A percentile compares a stretch with the other conserved stretches of the same genome.
phyloP scores from a whole-genome alignment of 495 filamentous ascomycete species.

The Aspergillus sclerotioniger region DNA sequence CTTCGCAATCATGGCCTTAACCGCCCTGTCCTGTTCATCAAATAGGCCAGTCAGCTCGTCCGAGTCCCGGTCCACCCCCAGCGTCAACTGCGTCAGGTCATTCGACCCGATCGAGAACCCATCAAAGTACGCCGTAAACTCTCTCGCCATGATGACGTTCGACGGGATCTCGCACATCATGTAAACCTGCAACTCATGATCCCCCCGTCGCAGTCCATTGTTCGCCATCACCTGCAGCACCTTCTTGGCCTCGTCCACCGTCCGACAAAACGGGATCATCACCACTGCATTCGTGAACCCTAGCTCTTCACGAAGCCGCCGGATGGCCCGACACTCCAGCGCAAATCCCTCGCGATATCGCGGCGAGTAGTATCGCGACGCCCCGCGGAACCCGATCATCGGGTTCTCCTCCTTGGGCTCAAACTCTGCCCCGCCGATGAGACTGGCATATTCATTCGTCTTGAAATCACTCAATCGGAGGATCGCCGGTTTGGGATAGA shows the following conservation, averaged over 20 bases:
- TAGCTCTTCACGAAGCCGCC: slow-evolving; percentile 31
- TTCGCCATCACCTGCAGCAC: slow-evolving; percentile 32
- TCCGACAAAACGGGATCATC: slow-evolving; percentile 42
- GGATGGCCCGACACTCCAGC: slow-evolving; percentile 39
- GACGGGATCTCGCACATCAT: slow-evolving; percentile 42
- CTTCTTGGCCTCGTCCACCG: slow-evolving; percentile 29
- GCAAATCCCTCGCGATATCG: slow-evolving; percentile 34
- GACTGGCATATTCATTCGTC: slow-evolving; percentile 38
- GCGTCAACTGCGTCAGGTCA: slow-evolving; percentile 37
- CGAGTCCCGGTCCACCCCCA: slow-evolving; percentile 37
- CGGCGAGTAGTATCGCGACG: slow-evolving; percentile 39
- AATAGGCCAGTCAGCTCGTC: slow-evolving; percentile 32
- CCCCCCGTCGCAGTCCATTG: slow-evolving; percentile 30
- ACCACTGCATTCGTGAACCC: slow-evolving; percentile 36
- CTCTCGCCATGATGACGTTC: slow-evolving; percentile 33
- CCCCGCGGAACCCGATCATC: slow-evolving; percentile 40
- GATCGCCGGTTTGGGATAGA: slow-evolving; percentile 33
- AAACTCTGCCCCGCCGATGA: slow-evolving; percentile 36
- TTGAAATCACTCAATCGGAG: slow-evolving; percentile 42
- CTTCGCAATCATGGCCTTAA: slow-evolving; percentile 35
- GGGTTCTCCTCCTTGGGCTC: slow-evolving; percentile 37
- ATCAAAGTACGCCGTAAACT: slow-evolving; percentile 33
- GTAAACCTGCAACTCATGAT: slow-evolving; percentile 35
- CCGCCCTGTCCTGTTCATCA: slow-evolving; percentile 35
- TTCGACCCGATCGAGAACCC: slow-evolving; percentile 42